phyloP scores from a whole-genome alignment of 1,139 yeast species.

The Blastobotrys persicus region DNA sequence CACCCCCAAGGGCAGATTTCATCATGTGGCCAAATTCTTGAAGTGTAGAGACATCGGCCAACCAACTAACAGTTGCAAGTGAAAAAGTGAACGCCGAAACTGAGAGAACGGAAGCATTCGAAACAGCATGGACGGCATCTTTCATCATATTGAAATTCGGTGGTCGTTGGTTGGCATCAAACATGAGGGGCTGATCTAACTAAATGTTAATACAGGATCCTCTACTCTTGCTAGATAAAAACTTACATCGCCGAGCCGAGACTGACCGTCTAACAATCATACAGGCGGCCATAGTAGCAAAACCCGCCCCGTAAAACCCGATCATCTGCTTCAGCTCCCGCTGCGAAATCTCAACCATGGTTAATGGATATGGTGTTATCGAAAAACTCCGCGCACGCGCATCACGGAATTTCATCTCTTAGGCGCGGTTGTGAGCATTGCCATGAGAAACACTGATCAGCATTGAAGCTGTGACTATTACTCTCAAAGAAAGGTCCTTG shows the following conservation, averaged over 20 bases:
- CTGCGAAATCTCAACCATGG: conserved; percentile 8
- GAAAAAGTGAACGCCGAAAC: conserved; percentile 70
- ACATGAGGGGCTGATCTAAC: conserved; percentile 63
- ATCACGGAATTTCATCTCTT: neutral
- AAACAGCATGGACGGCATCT: conserved; percentile 86
- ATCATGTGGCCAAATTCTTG: conserved; percentile 71
- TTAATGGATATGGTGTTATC: neutral
- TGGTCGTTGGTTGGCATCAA: conserved; percentile 83
- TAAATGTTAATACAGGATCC: neutral
- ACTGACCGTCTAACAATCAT: conserved; percentile 75
- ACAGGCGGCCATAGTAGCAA: conserved; percentile 67
- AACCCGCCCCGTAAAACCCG: conserved; percentile 68
- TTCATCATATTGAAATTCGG: conserved; percentile 76
- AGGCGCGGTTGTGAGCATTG: no score
- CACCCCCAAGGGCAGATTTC: conserved; percentile 69
- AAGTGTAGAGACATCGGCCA: conserved; percentile 64
- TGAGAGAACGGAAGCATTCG: conserved; percentile 75
- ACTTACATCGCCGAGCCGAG: conserved; percentile 62
- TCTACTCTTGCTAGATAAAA: neutral
- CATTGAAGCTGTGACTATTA: no score
- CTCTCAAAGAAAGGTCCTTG: no score
- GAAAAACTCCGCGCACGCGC: neutral
- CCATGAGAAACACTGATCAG: no score
- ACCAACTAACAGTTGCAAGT: conserved; percentile 76
- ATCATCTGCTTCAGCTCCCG: conserved; percentile 65